Evolutionary conservation across 1,284 basidiomycete species (phyloP), one percentile per base, ranked within the genome.

Genomic region (Cryptococcus sp.): DNA sequence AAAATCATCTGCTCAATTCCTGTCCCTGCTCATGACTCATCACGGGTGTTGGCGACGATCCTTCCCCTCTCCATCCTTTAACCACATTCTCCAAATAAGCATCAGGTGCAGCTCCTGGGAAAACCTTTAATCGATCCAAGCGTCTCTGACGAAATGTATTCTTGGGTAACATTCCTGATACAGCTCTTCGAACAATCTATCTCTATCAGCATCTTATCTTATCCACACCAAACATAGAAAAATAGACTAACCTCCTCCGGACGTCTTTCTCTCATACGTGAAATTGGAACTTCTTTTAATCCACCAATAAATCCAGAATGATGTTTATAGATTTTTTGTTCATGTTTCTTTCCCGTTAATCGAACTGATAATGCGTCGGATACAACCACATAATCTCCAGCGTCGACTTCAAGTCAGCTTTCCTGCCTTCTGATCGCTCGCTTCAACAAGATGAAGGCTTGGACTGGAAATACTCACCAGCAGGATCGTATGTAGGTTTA

Each of bases 381-480:
- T 9, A 99, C 91, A 21, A 98, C 83, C 28, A 98, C 92, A 74
- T 98, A 98, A 82, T 98, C 96, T 28, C 96, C 93, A 50, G 90
- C 91, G 74, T 96, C 92, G 59, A 86, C 92, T 93, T 55, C 48
- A 24, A 36, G n/a, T 49, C 39, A 43, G n/a, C 34, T 23, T 21
- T 19, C 16, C 36, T 19, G 5, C 5, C 5, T 43, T 3, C 40
- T 10, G 5, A 22, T 46, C 32, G 4, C 7, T 22, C 31, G 42
- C 21, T 10, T 14, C 41, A n/a, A 25, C 36, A 5, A 25, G 19
- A 25, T n/a, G n/a, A 3, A 5, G 24, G 36, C 22, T 39, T 41
- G 19, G 9, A 32, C 10, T 3, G 41, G 21, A 7, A 24, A 23
- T 11, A 77, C 84, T 56, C 62, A 91, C 91, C 83, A 62, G 85